Conservation (phyloP, 2,329 filamentous ascomycete genomes). For the Tolypocladium endophyticum region DNA sequence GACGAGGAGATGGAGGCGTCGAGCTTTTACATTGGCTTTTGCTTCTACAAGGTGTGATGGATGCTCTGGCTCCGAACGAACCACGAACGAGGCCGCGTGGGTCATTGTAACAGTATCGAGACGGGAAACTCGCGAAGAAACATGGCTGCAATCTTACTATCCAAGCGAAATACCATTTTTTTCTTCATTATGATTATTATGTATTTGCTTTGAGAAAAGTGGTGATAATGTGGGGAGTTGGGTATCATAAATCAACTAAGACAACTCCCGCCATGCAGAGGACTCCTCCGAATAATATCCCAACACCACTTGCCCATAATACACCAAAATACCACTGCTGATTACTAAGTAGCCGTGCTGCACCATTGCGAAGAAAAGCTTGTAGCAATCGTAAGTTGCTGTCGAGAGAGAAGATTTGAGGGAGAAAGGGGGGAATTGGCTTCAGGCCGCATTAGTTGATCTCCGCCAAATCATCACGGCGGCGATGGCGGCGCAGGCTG, state of each 20-base stretch:
- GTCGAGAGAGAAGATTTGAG: background rate
- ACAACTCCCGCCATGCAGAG: constrained; percentile 12
- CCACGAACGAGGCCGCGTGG: no score
- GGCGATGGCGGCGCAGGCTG: constrained; percentile 50
- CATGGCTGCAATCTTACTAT: background rate
- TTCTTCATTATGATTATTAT: background rate
- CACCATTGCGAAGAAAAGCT: background rate
- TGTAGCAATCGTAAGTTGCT: background rate
- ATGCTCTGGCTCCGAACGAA: background rate
- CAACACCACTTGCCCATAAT: background rate
- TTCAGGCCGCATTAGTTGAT: constrained; percentile 37
- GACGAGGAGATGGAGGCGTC: constrained; percentile 89
- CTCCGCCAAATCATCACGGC: constrained; percentile 56
- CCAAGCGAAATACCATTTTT: background rate
- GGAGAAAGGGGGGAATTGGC: background rate
- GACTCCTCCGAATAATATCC: background rate
- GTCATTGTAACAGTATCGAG: background rate
- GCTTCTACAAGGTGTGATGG: constrained; percentile 85
- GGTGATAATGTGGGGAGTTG: constrained; percentile 9
- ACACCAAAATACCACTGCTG: background rate
- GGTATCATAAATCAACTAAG: constrained; percentile 19
- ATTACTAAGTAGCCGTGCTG: constrained; percentile 1
- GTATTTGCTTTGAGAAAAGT: background rate
- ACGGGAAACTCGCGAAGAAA: background rate
- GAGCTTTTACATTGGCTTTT: constrained; percentile 87